Base-by-base conservation (phyloP, 1,284 basidiomycete species). In the Apiotrichum domesticum region DNA sequence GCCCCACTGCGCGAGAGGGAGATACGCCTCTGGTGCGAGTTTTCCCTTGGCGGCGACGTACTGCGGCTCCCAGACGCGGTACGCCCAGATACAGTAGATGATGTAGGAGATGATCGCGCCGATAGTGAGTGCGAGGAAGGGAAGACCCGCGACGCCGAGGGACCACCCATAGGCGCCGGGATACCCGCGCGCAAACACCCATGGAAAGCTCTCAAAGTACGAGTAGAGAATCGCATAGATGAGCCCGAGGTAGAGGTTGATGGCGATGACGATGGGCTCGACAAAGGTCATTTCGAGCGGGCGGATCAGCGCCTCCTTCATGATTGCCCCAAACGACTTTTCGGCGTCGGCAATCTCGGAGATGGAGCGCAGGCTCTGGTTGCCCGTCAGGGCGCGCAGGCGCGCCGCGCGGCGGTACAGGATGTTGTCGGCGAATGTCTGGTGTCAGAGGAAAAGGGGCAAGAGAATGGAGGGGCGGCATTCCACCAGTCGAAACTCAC, bases 381-480 rank as follows among this genome's bases (percentile, higher is more conserved):
- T 54, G 79, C 78, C 48, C 77, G 74, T 50, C 78, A 79, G 8
- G 80, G 41, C 43, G 46, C 52, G 75, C 21, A 89, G 77, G 4
- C 58, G 65, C 1, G 77, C 67, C 0, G 85, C 85, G 67, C 85
- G 86, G 41, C 77, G 71, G 48, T 82, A 80, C 9, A 88, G 77
- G 2, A 88, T 75, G 11, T 81, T 66, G 0, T 86, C 85, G 0
- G 84, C 82, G 62, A 76, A 87, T 0, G 86, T 87, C 78, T 47
- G 46, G 10, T 7, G 13, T 7, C 34, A 88, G 86, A 47, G 46
- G 34, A 11, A 29, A 29, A 29, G 29, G 29, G 29, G 29, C 21
- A 29, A 29, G 29, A 3, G 29, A 29, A 29, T 29, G 29, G 29
- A 29, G 29, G 29, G 29, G 29, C n/a, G 1, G 2, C 4, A 7